Percentiles rank a stretch among this genome's conserved stretches.
These are phyloP conservation scores for Karstenula rhodostoma DNA, from an alignment of 2,329 filamentous ascomycete species.

Conservation along the genomic window DNA sequence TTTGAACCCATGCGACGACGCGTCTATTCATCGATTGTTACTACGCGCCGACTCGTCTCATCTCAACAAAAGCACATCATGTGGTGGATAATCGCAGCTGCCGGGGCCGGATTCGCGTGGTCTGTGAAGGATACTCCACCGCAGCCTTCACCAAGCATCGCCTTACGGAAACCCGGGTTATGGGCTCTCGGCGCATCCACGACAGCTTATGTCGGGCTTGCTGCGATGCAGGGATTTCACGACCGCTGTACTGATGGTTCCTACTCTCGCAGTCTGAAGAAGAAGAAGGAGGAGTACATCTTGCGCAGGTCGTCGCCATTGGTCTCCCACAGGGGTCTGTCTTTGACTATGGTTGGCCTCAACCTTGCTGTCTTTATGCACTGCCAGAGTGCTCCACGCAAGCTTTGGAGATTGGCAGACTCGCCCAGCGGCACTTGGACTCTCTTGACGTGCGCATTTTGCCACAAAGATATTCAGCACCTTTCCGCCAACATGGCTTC, in stretches of 20 bases:
- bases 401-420: not conserved
- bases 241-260: constrained; percentile 4
- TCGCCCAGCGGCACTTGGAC: not conserved
- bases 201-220: constrained; percentile 4
- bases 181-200: constrained; percentile 6
- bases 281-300: not conserved
- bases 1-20: not conserved
- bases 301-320: not conserved
- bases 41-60: not conserved
- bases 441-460: constrained; percentile 7
- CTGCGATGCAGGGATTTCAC: constrained; percentile 8
- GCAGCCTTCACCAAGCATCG: not conserved
- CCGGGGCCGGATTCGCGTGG: not conserved
- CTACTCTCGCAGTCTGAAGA: not conserved
- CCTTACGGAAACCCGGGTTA: constrained; percentile 8
- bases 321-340: not conserved
- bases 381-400: not conserved
- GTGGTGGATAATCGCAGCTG: not conserved
- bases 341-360: constrained; percentile 6
- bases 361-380: not conserved
- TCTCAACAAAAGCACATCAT: not conserved
- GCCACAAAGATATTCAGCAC: not conserved
- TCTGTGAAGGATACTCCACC: not conserved
- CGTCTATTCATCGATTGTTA: not conserved
- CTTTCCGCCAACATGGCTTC: constrained; percentile 4